Base-by-base conservation (phyloP, 371 early-diverging fungal species). In the Mortierella sp. region DNA sequence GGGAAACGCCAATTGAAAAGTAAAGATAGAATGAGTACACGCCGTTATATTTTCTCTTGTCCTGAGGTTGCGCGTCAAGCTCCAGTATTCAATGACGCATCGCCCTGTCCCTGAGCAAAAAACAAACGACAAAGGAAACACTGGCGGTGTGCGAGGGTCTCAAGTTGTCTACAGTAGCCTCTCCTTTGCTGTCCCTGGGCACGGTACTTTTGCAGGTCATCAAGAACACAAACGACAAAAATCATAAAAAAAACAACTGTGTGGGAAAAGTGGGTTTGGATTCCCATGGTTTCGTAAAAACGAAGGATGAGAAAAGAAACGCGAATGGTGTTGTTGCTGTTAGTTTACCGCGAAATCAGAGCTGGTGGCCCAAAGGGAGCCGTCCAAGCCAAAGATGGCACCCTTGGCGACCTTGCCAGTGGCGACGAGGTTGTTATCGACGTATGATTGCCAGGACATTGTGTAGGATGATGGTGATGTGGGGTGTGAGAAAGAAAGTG, bases 391-490 rank as follows among this genome's bases (percentile, higher is more conserved):
- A 84, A 91, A 92, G 89, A 98, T 97, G 83, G 94, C 96, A 52
- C 91, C 96, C 82, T 92, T 87, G 80, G 84, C 44, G 75, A 98
- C 92, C 80, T 94, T 92, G 54, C 93, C 93, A 78, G 96, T 95
- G 60, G 92, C 96, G 77, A 97, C 81, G 68, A 98, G 94, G 91
- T 95, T 94, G 88, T 48, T 87, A 88, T 97, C 97, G 81, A 97
- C 96, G 92, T 97, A 97, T 79, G 91, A 76, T 92, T 96, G 95
- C 96, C 96, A 97, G 86, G 95, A 95, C 96, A 94, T 95, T 84
- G 72, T 92, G 85, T 52, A 52, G 54, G 74, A 74, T 44, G 72
- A 71, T 73, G 70, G 70, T 74, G 54, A 26, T 47, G 10, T 58
- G 47, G 31, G 44, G 19, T 52, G 55, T 52, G 50, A 50, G 68